These are phyloP conservation scores for Asterionellopsis glacialis DNA, from an alignment of 108 stramenopile species.

Conservation along the genomic window DNA sequence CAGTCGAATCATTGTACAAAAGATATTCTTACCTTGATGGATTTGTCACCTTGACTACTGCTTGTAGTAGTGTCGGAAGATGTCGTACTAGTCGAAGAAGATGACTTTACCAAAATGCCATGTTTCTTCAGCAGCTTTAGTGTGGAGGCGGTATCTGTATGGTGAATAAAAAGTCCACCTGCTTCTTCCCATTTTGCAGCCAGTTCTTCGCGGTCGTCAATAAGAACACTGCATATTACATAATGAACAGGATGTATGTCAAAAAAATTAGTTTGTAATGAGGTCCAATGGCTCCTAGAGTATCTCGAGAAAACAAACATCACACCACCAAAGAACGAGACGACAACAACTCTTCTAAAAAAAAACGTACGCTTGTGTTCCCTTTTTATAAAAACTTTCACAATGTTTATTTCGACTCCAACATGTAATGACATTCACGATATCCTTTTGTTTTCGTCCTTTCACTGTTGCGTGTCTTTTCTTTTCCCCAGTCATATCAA, in stretches of 20 bases:
- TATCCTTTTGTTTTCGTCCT: constrained; percentile 21
- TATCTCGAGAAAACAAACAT: too few relatives aligned
- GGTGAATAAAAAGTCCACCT: constrained; percentile 82
- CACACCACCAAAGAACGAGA: too few relatives aligned
- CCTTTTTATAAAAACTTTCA: constrained; percentile 43
- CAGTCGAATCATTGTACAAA: too few relatives aligned
- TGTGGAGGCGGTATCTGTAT: constrained; percentile 23
- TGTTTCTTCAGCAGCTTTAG: constrained; percentile 15
- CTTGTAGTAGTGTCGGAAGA: too few relatives aligned
- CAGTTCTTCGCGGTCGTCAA: constrained; percentile 61
- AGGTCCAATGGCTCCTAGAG: neutral
- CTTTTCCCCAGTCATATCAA: constrained; percentile 61
- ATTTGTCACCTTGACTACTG: too few relatives aligned
- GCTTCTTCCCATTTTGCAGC: constrained; percentile 50
- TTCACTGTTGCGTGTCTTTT: constrained; percentile 23
- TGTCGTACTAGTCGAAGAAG: too few relatives aligned
- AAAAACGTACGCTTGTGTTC: too few relatives aligned
- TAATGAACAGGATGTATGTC: neutral
- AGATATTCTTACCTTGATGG: too few relatives aligned
- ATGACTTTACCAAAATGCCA: constrained; percentile 15
- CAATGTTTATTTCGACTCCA: constrained; percentile 74
- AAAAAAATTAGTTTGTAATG: constrained; percentile 7
- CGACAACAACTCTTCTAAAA: too few relatives aligned
- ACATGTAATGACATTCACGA: constrained; percentile 69
- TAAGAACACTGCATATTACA: constrained; percentile 30